phyloP scores from a whole-genome alignment of 1,284 basidiomycete genomes.

The Peniophora sp. region DNA sequence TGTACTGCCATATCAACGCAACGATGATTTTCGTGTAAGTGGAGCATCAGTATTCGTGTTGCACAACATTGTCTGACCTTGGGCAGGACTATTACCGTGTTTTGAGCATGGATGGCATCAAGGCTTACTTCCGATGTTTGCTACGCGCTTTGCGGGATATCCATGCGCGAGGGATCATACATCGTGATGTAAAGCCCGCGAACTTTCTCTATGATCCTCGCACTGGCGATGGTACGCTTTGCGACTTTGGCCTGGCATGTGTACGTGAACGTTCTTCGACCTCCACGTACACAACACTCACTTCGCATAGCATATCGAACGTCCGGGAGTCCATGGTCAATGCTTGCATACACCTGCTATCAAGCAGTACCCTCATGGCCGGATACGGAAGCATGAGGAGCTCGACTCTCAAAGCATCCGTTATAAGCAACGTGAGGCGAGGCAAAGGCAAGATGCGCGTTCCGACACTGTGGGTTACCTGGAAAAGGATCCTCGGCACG shows the following conservation, averaged over 20 bases:
- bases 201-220: constrained; percentile 94
- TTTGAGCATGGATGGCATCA: constrained; percentile 70
- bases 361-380: constrained; percentile 61
- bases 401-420: constrained; percentile 38
- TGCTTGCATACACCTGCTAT: constrained; percentile 73
- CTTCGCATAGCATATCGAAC: constrained; percentile 47
- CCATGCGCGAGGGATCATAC: constrained; percentile 85
- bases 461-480: constrained; percentile 71
- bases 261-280: constrained; percentile 36
- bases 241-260: constrained; percentile 94
- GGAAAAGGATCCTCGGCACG: constrained; percentile 57
- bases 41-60: background rate
- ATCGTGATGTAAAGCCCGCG: constrained; percentile 97
- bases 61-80: background rate
- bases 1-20: constrained; percentile 90
- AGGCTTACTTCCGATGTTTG: constrained; percentile 86
- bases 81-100: constrained; percentile 68
- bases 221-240: constrained; percentile 80
- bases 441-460: constrained; percentile 42
- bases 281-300: background rate
- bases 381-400: constrained; percentile 27
- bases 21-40: constrained; percentile 87
- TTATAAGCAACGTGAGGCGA: constrained; percentile 53
- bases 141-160: constrained; percentile 87
- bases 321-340: constrained; percentile 36